Evolutionary conservation across 139 green algal genomes (phyloP).

Genomic region (Tetraselmis striata): DNA sequence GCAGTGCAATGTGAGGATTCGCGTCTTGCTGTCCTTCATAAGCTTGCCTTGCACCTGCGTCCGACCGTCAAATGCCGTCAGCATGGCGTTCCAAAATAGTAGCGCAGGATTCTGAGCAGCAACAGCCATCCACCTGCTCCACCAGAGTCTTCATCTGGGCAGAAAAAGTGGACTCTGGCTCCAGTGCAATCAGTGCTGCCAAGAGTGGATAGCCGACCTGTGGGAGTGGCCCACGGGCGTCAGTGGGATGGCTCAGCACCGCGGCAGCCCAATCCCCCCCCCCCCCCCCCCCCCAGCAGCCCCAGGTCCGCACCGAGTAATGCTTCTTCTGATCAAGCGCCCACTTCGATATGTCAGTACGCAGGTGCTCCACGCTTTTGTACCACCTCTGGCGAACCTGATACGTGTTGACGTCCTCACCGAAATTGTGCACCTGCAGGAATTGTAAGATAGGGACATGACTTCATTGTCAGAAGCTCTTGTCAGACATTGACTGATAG

Average conservation of each 20-base stretch:
- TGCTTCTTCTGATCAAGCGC: not conserved
- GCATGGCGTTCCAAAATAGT: not conserved
- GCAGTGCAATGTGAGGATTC: not conserved
- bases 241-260: not conserved
- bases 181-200: not conserved
- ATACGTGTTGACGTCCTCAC: not conserved
- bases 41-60: not conserved
- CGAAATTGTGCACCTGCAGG: too few species aligned
- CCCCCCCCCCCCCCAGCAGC: not conserved
- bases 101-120: not conserved
- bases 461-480: too few species aligned
- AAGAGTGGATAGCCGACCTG: not conserved
- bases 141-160: not conserved
- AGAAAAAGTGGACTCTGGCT: not conserved
- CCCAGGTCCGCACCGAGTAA: not conserved
- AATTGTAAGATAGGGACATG: too few species aligned
- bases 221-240: too few species aligned
- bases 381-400: not conserved
- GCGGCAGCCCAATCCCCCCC: not conserved
- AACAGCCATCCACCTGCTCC: too few species aligned
- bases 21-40: not conserved
- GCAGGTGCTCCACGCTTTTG: not conserved
- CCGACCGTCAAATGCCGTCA: too few species aligned
- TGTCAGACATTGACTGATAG: too few species aligned
- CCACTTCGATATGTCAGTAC: not conserved